Evolutionary conservation across 495 filamentous ascomycete genomes (phyloP).

Genomic region (Lophiotrema nucula): DNA sequence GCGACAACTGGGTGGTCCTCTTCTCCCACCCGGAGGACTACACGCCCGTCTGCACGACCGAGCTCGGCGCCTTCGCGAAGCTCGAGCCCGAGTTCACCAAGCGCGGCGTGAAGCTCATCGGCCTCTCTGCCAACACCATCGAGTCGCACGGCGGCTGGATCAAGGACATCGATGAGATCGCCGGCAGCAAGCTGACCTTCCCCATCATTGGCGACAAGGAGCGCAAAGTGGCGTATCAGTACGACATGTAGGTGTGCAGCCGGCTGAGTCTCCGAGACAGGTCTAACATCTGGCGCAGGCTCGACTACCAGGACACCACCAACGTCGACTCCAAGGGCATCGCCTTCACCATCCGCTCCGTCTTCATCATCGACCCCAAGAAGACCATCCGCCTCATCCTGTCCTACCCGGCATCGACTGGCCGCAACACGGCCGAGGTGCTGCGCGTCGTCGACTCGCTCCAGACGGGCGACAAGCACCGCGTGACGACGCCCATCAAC

Average conservation of each 20-base stretch:
- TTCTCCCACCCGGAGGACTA: constrained; percentile 91
- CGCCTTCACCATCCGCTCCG: constrained; percentile 97
- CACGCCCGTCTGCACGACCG: constrained; percentile 93
- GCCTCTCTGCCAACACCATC: constrained; percentile 80
- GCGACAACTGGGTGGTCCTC: constrained; percentile 88
- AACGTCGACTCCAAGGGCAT: constrained; percentile 96
- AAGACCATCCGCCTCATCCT: constrained; percentile 97
- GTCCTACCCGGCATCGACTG: constrained; percentile 94
- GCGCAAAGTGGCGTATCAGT: constrained; percentile 83
- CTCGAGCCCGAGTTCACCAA: constrained; percentile 95
- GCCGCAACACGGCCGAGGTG: constrained; percentile 94
- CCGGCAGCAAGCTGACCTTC: constrained; percentile 76
- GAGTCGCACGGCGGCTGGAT: constrained; percentile 71
- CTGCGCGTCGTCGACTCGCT: constrained; percentile 93
- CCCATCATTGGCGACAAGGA: constrained; percentile 98
- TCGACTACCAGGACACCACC: constrained; percentile 78
- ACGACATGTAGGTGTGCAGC: constrained; percentile 78
- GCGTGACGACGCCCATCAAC: constrained; percentile 70
- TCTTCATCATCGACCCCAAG: constrained; percentile 98
- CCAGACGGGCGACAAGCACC: constrained; percentile 96
- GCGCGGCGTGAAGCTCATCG: constrained; percentile 93
- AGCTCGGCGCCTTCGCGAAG: constrained; percentile 95
- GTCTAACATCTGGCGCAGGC: constrained; percentile 48
- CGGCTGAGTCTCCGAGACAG: constrained; percentile 2
- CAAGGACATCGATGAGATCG: constrained; percentile 94